A percentile compares a stretch with the other conserved stretches of the same genome.
Evolutionary conservation across 2,329 filamentous ascomycete genomes (phyloP).

Genomic region (Exserohilum turcica): DNA sequence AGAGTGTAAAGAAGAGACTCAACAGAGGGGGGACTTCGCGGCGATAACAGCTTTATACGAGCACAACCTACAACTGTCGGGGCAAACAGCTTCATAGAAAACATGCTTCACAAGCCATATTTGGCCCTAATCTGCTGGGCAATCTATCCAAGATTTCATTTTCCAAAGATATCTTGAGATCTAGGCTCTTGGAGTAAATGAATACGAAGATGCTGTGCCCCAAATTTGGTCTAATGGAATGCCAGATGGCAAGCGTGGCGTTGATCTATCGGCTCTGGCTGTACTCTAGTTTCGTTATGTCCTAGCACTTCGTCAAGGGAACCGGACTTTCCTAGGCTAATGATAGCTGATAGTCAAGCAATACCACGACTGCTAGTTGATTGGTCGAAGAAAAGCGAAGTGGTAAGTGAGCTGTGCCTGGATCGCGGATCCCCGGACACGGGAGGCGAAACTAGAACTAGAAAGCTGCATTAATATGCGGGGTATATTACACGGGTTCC

Average conservation of each 20-base stretch:
- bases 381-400: slow-evolving; percentile 20
- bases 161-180: not conserved
- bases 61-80: not conserved
- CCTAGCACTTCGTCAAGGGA: not conserved
- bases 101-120: not conserved
- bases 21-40: not conserved
- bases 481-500: slow-evolving; percentile 32
- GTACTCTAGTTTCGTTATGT: slow-evolving; percentile 10
- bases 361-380: slow-evolving; percentile 9
- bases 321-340: slow-evolving; percentile 5
- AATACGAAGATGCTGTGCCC: slow-evolving; percentile 20
- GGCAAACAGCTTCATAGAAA: not conserved
- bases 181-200: slow-evolving; percentile 17
- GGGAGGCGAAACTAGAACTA: slow-evolving; percentile 15
- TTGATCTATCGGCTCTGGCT: slow-evolving; percentile 8
- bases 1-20: not conserved
- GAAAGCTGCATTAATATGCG: slow-evolving; percentile 22
- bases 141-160: slow-evolving; percentile 10
- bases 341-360: slow-evolving; percentile 30
- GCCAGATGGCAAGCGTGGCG: not conserved
- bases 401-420: slow-evolving; percentile 12
- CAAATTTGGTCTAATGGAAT: slow-evolving; percentile 10
- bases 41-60: slow-evolving; percentile 1
- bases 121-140: not conserved
- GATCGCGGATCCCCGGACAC: slow-evolving; percentile 18